Evolutionary conservation across 805 yeast species (phyloP).

Genomic region (Candida awuae): DNA sequence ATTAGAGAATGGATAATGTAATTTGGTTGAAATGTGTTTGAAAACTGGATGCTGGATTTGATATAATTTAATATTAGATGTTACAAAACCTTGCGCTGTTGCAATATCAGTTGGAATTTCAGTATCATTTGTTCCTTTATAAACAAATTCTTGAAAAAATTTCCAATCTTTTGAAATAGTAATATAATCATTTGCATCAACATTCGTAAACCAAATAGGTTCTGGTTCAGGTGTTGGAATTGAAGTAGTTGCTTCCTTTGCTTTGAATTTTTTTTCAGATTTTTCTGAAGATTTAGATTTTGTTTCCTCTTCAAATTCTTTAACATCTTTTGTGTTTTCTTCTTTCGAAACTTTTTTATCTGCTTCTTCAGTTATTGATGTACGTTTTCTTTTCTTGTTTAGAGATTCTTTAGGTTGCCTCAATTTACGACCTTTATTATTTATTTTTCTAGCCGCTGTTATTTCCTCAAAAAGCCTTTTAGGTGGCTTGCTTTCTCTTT

Average conservation of each 20-base stretch:
- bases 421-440: constrained; percentile 8
- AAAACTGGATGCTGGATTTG: constrained; percentile 24
- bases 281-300: background rate
- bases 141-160: constrained; percentile 17
- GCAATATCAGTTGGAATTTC: constrained; percentile 14
- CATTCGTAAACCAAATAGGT: constrained; percentile 20
- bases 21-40: constrained; percentile 20
- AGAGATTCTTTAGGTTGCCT: background rate
- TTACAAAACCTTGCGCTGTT: constrained; percentile 17
- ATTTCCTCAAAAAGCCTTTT: constrained; percentile 17
- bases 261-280: background rate
- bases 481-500: constrained; percentile 18
- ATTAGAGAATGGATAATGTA: constrained; percentile 35
- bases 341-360: background rate
- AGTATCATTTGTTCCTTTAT: constrained; percentile 17
- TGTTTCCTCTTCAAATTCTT: background rate
- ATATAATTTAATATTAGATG: constrained; percentile 18
- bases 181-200: constrained; percentile 12
- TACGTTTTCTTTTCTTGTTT: background rate
- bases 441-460: constrained; percentile 1
- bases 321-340: background rate
- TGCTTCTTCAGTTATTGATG: background rate
- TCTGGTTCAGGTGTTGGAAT: constrained; percentile 7
- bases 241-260: constrained; percentile 2
- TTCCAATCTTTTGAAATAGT: constrained; percentile 10